Base-by-base conservation (phyloP, 345 rosid species). In the Aurinia saxatilis region DNA sequence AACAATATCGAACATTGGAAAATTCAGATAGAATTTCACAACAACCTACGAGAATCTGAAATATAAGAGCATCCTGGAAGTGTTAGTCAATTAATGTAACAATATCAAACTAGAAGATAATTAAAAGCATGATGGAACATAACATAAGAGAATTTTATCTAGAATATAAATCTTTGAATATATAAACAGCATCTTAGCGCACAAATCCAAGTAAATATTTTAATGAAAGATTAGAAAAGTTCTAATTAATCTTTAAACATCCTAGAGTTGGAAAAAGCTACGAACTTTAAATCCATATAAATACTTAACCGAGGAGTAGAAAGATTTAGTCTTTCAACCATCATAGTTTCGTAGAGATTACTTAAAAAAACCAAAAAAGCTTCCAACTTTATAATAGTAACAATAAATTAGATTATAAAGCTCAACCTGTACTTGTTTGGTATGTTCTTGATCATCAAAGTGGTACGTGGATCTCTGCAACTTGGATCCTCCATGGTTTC, bases 391-490 rank as follows among this genome's bases (percentile, higher is more conserved):
- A 49, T 2, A 30, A 11, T 49, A 67, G 9, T 50, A 33, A 16
- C 12, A 34, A 8, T 1, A 10, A 59, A 33, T 30, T 18, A 14
- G 34, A 62, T 10, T 48, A 23, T 41, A 42, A 27, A 41, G n/a
- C 60, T 71, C 8, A 57, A 72, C 72, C 76, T 72, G 66, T 66
- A 72, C 63, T 72, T 72, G 52, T 72, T 72, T 50, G 76, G 76
- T 59, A 72, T 72, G 76, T 72, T 72, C 38, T 60, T 72, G 66
- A 72, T 72, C 76, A 72, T 72, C 57, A 72, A 66, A 45, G 76
- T 72, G 31, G 76, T 72, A 60, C 76, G 76, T 29, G 56, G 76
- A 60, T 72, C 76, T 66, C 75, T 75, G 51, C 77, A 65, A 71
- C 68, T 79, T 1, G 88, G 59, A 72, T 72, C 46, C 34, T 44